phyloP scores from a whole-genome alignment of 2,329 filamentous ascomycete species.

The Pseudogymnoascus sp. region DNA sequence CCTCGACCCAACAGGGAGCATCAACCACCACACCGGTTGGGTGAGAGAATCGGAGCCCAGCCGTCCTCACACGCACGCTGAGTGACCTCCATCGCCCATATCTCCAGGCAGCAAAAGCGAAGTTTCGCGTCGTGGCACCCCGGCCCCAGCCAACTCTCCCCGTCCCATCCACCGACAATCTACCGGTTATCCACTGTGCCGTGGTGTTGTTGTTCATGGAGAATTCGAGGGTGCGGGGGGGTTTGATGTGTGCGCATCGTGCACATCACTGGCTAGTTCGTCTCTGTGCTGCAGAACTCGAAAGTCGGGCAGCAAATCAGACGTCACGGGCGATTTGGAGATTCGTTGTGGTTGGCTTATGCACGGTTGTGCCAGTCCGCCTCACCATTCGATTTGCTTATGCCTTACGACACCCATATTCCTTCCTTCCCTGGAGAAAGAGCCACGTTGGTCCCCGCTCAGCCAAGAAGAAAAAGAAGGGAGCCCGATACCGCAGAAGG shows the following conservation, averaged over 20 bases:
- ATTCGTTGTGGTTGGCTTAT: background rate
- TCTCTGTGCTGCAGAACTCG: background rate
- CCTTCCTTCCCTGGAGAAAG: background rate
- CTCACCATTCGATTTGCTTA: slow-evolving; percentile 1
- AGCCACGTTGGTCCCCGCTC: background rate
- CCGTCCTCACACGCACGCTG: background rate
- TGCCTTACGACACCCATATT: background rate
- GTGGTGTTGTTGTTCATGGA: background rate
- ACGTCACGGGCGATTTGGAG: background rate
- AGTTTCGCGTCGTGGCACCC: background rate
- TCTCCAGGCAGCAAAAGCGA: background rate
- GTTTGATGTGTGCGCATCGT: background rate
- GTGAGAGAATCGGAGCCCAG: background rate
- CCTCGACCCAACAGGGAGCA: background rate
- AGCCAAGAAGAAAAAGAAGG: background rate
- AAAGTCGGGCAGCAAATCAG: slow-evolving; percentile 5
- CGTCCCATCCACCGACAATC: background rate
- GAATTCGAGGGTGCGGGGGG: background rate
- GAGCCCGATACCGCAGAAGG: background rate
- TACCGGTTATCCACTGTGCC: too few relatives aligned
- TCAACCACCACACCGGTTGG: background rate
- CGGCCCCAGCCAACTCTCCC: background rate
- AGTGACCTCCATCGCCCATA: background rate
- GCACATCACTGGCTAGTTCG: background rate
- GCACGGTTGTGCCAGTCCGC: slow-evolving; percentile 1